Evolutionary conservation across 139 green algal species (phyloP).

Genomic region (Chlamydomonas urium): DNA sequence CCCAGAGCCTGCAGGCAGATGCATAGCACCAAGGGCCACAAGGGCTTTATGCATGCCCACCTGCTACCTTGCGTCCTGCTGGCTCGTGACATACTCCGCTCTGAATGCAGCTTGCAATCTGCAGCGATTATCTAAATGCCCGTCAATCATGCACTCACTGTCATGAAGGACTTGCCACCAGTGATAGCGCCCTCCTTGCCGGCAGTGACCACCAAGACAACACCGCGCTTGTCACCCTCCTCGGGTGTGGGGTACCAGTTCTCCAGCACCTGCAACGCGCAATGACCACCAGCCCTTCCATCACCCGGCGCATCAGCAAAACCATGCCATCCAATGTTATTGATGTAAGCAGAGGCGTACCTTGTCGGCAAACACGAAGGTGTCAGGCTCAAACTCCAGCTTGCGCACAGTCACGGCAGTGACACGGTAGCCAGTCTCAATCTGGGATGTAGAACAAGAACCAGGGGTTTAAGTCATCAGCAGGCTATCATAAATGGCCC

Average conservation of each 20-base stretch:
- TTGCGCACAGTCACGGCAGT: conserved; percentile 91
- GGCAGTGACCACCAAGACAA: conserved; percentile 91
- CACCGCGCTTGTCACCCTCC: conserved; percentile 78
- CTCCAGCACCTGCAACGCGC: conserved; percentile 51
- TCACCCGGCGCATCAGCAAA: too few relatives aligned
- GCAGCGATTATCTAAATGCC: too few relatives aligned
- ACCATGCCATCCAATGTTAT: conserved; percentile 1
- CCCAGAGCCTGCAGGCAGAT: conserved; percentile 66
- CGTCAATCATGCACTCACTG: not conserved
- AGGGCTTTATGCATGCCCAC: too few relatives aligned
- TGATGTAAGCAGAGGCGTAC: not conserved
- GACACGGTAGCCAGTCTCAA: conserved; percentile 77
- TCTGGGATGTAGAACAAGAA: conserved; percentile 33
- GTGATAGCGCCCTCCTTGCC: conserved; percentile 56
- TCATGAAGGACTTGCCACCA: conserved; percentile 4
- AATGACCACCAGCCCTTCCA: not conserved
- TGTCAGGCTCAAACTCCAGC: conserved; percentile 92
- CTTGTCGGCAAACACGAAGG: conserved; percentile 94
- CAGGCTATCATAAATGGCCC: too few relatives aligned
- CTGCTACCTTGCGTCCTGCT: too few relatives aligned
- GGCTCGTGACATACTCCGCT: too few relatives aligned
- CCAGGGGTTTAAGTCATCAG: not conserved
- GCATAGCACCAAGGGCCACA: too few relatives aligned
- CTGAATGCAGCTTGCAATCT: too few relatives aligned
- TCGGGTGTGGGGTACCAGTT: conserved; percentile 82